A percentile compares a stretch with the other conserved stretches of the same genome.
phyloP scores from a whole-genome alignment of 139 green algal species.

The Volvox africanus region DNA sequence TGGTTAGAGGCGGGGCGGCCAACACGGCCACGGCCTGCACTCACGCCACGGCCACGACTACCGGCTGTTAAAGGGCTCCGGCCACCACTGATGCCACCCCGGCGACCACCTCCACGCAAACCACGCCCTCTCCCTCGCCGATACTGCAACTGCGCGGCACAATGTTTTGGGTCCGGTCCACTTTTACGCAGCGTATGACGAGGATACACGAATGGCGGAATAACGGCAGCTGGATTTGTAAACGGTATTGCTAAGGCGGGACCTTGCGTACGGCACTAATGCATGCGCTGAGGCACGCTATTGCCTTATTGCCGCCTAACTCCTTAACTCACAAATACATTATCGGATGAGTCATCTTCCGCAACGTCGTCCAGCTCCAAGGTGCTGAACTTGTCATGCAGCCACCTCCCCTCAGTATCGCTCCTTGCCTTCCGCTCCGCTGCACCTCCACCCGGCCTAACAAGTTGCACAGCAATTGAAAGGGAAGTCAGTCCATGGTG shows the following conservation, averaged over 20 bases:
- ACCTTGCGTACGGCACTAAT: too few relatives aligned
- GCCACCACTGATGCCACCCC: not conserved
- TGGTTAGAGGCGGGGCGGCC: not conserved
- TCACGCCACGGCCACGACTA: conserved; percentile 1
- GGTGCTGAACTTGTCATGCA: conserved; percentile 64
- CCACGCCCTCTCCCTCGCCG: not conserved
- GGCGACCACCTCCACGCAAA: not conserved
- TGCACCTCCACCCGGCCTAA: not conserved
- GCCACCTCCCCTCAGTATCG: conserved; percentile 54
- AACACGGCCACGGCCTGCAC: not conserved
- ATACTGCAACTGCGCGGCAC: not conserved
- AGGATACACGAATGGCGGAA: too few relatives aligned
- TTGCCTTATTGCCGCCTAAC: too few relatives aligned
- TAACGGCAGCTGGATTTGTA: too few relatives aligned
- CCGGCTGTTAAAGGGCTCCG: not conserved
- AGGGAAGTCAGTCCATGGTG: too few relatives aligned
- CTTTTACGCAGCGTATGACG: too few relatives aligned
- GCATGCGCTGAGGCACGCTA: too few relatives aligned
- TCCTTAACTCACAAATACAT: conserved; percentile 25
- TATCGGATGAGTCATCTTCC: not conserved
- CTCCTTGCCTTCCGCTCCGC: conserved; percentile 40
- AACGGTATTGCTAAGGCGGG: too few relatives aligned
- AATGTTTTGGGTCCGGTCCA: too few relatives aligned
- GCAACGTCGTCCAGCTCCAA: conserved; percentile 44
- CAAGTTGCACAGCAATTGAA: too few relatives aligned